A percentile compares a stretch with the other conserved stretches of the same genome.
phyloP scores from a whole-genome alignment of 1,139 yeast species.

The Barnettozyma hawaiiensis region DNA sequence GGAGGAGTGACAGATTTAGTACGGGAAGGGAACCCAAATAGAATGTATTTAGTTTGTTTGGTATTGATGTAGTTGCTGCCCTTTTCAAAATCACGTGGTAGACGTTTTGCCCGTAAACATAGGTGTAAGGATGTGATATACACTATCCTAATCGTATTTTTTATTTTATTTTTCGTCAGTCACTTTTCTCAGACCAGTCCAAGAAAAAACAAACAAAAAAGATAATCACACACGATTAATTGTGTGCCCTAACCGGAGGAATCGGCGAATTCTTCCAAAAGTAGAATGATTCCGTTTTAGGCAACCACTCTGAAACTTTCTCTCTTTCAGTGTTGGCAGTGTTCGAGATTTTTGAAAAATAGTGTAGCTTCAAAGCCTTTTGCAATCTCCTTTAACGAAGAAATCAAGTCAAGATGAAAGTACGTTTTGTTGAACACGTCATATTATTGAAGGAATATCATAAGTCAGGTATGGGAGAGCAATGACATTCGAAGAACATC shows the following conservation, averaged over 20 bases:
- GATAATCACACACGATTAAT: too few relatives aligned
- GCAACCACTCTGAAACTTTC: slow-evolving; percentile 14
- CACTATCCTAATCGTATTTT: background rate
- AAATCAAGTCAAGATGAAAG: slow-evolving; percentile 24
- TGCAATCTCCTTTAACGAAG: slow-evolving; percentile 3
- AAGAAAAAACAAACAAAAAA: background rate
- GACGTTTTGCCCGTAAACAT: too few relatives aligned
- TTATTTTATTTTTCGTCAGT: background rate
- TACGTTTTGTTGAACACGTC: slow-evolving; percentile 16
- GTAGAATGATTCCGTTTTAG: slow-evolving; percentile 5
- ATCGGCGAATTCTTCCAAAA: slow-evolving; percentile 1
- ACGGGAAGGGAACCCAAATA: background rate
- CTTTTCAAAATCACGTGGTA: slow-evolving; percentile 1
- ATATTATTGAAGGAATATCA: background rate
- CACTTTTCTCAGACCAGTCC: background rate
- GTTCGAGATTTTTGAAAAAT: slow-evolving; percentile 8
- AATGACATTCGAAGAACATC: background rate
- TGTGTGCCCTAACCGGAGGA: background rate
- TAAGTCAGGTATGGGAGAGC: background rate
- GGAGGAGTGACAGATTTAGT: background rate
- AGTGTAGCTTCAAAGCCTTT: slow-evolving; percentile 6
- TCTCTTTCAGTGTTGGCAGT: too few relatives aligned
- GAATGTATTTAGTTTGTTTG: background rate
- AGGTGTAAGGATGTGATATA: slow-evolving; percentile 9
- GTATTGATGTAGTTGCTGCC: background rate